Percentiles rank a stretch among this genome's conserved stretches.
Evolutionary conservation across 768 basidiomycete species (phyloP).

Genomic region (Neoboletus brunneissimus): DNA sequence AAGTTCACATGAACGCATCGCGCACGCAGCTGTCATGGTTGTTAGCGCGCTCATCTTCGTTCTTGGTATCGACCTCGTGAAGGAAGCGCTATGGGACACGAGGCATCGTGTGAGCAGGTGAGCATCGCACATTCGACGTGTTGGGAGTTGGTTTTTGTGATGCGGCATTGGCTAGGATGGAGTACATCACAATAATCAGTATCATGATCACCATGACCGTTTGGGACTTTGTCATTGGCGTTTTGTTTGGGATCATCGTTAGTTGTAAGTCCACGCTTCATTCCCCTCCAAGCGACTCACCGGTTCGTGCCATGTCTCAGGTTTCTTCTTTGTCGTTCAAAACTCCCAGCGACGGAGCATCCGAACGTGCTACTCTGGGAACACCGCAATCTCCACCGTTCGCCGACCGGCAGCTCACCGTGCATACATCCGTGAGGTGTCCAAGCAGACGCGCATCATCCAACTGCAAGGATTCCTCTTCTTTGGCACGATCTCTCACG

Average conservation of each 20-base stretch:
- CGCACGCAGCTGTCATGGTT: conserved; percentile 73
- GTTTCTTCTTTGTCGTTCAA: conserved; percentile 96
- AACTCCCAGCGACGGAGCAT: conserved; percentile 86
- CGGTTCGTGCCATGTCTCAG: conserved; percentile 33
- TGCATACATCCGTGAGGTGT: conserved; percentile 88
- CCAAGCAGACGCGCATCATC: conserved; percentile 86
- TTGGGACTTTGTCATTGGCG: conserved; percentile 93
- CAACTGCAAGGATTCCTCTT: conserved; percentile 91
- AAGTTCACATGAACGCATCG: background rate
- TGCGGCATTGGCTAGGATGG: conserved; percentile 42
- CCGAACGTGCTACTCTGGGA: conserved; percentile 77
- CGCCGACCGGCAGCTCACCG: conserved; percentile 85
- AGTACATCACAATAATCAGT: conserved; percentile 80
- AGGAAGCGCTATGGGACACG: conserved; percentile 97
- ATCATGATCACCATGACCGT: conserved; percentile 92
- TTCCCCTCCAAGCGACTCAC: background rate
- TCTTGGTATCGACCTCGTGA: conserved; percentile 89
- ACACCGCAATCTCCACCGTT: conserved; percentile 85
- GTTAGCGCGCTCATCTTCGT: conserved; percentile 93
- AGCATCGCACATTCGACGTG: conserved; percentile 19
- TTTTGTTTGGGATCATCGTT: conserved; percentile 87
- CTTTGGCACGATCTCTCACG: conserved; percentile 88
- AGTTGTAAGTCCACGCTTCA: conserved; percentile 57
- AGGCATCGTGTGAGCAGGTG: conserved; percentile 79
- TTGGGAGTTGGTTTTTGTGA: conserved; percentile 5